Evolutionary conservation across 805 yeast genomes (phyloP).

Genomic region (Sugiyamaella qingdaonensis): DNA sequence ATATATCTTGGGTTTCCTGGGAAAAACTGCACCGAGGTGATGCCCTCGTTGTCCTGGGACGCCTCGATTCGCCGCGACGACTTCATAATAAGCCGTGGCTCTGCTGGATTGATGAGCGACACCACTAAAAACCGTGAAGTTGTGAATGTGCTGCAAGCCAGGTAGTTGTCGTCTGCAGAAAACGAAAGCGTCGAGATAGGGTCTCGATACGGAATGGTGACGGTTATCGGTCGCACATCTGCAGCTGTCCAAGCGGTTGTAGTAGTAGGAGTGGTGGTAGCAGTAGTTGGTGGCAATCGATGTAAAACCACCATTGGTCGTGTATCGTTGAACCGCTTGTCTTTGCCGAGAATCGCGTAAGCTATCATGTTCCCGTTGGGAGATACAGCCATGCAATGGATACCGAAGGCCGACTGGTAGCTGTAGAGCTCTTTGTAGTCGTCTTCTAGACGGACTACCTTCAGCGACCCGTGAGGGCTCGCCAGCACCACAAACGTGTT

Average conservation of each 20-base stretch:
- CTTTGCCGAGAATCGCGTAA: slow-evolving; percentile 78
- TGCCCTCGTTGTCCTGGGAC: slow-evolving; percentile 81
- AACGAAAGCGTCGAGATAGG: slow-evolving; percentile 73
- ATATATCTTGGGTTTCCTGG: slow-evolving; percentile 56
- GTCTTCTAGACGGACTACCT: slow-evolving; percentile 41
- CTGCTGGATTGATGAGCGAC: slow-evolving; percentile 56
- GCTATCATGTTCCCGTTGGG: slow-evolving; percentile 63
- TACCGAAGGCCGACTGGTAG: slow-evolving; percentile 66
- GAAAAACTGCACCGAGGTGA: slow-evolving; percentile 73
- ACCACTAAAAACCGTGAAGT: slow-evolving; percentile 79
- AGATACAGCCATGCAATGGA: slow-evolving; percentile 72
- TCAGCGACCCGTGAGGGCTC: slow-evolving; percentile 66
- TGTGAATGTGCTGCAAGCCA: slow-evolving; percentile 71
- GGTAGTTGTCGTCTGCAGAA: slow-evolving; percentile 63
- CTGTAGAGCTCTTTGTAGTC: slow-evolving; percentile 51
- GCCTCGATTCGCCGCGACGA: slow-evolving; percentile 49
- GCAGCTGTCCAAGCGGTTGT: slow-evolving; percentile 17
- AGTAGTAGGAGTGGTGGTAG: neutral
- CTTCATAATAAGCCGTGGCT: slow-evolving; percentile 65
- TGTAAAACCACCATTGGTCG: slow-evolving; percentile 36
- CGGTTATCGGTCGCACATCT: slow-evolving; percentile 56
- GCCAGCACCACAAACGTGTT: slow-evolving; percentile 59
- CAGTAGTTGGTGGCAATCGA: neutral
- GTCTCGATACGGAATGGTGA: slow-evolving; percentile 81
- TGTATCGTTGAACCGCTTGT: slow-evolving; percentile 60